Evolutionary conservation across 257 asterid species (phyloP), one percentile per base, ranked within the genome.

Genomic region (Solanum peruvianum): DNA sequence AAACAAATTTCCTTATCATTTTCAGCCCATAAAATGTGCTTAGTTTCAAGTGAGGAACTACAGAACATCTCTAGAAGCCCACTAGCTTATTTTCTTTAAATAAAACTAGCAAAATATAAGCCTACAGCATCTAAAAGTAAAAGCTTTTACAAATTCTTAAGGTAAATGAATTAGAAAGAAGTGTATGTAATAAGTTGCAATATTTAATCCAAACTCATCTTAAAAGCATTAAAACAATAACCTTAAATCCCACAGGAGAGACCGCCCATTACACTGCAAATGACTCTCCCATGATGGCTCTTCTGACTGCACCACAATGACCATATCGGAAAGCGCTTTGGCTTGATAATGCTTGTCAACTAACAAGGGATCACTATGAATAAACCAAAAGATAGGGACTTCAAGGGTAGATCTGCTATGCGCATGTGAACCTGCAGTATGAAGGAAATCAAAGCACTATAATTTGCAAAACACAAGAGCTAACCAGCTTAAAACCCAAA

Each of bases 341-440:
- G 99, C 98, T 88, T 94, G 99, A 87, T 95, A 95, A 92, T 95
- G 96, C 91, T 95, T 95, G 95, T 95, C 99, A 87, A 97, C 95
- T 85, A 97, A 90, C 95, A 97, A 89, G 82, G 98, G 93, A 88
- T 95, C 99, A 37, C 94, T 92, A 75, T 94, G 98, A 85, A 97
- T 92, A 92, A 95, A 97, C 99, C 99, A 97, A 88, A 97, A 97
- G 47, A 97, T 91, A 86, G 99, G 99, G 82, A 97, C 89, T 92
- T 97, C 99, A 88, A 97, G 94, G 2, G 97, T 95, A 64, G 99
- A 93, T 93, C 99, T 92, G 91, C 98, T 94, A 86, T 93, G 94
- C 31, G 97, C 98, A 92, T 96, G 99, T 83, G 94, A 93, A 69
- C 99, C 99, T 97, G 89, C 93, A 94, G 69, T 85, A 90, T 35